Base-by-base conservation (phyloP, 768 basidiomycete species). In the Tubosaeta sp. region DNA sequence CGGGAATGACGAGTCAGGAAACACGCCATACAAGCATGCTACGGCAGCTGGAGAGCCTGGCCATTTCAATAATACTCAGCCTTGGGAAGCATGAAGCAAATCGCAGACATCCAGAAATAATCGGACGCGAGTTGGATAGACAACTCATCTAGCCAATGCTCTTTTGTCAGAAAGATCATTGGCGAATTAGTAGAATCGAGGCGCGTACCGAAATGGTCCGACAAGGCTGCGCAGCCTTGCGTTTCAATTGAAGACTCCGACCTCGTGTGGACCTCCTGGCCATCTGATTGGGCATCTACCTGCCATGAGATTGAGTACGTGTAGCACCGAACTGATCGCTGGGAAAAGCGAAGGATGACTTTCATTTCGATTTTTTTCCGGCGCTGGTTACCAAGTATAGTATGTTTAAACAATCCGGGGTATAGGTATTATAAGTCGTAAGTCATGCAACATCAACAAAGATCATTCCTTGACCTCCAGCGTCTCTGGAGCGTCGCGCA, bases 261-360 rank as follows among this genome's bases (percentile, higher is more conserved):
- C 62, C 62, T 60, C 62, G 55, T 66, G 62, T 53, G 34, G 38
- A 41, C 61, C 61, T 66, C 44, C 61, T 55, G 58, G 64, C 40
- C 12, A 46, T 48, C 57, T 22, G 53, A 51, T 25, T 42, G 38
- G 30, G 31, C n/a, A 21, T 38, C 32, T 34, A 31, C 7, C 32
- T 31, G 44, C 21, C 14, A 25, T 24, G 45, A 46, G 32, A 25
- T 18, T 12, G 22, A 16, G 14, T 41, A 40, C 21, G 39, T 40
- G 39, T 21, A 24, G 18, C 18, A 39, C n/a, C 8, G 36, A 36
- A 36, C 36, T 36, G 18, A 11, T 22, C 11, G 21, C n/a, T n/a
- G n/a, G n/a, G n/a, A n/a, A n/a, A n/a, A n/a, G n/a, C n/a, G n/a
- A n/a, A n/a, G n/a, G n/a, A n/a, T n/a, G n/a, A n/a, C n/a, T 31